Evolutionary conservation across 2,329 filamentous ascomycete species (phyloP).

Genomic region (Trematosphaeria pertusa): DNA sequence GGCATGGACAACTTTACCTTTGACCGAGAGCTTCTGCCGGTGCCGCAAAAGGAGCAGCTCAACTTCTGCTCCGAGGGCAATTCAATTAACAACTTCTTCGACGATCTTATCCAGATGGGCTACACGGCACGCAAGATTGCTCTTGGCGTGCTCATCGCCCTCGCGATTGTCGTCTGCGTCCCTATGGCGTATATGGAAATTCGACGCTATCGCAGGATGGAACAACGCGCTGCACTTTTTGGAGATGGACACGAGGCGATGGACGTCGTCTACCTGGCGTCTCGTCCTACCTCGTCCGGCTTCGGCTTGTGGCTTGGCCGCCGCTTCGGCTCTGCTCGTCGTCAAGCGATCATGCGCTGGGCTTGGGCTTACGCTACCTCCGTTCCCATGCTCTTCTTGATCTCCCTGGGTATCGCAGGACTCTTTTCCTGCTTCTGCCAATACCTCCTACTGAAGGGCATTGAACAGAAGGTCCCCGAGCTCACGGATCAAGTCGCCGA

Average conservation of each 20-base stretch:
- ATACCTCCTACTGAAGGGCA: slow-evolving; percentile 73
- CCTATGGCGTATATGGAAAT: slow-evolving; percentile 85
- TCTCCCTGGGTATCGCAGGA: slow-evolving; percentile 82
- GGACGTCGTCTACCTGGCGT: slow-evolving; percentile 88
- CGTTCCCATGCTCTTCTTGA: slow-evolving; percentile 80
- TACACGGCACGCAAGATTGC: slow-evolving; percentile 75
- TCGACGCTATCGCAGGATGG: slow-evolving; percentile 75
- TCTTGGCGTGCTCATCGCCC: slow-evolving; percentile 73
- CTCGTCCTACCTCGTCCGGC: slow-evolving; percentile 76
- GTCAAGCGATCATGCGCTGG: slow-evolving; percentile 81
- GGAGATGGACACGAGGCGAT: slow-evolving; percentile 76
- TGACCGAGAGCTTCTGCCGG: slow-evolving; percentile 77
- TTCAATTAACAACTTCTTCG: slow-evolving; percentile 83
- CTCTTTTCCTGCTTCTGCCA: slow-evolving; percentile 85
- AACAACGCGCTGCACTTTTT: slow-evolving; percentile 72
- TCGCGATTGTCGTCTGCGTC: slow-evolving; percentile 75
- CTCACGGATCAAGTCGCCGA: slow-evolving; percentile 76
- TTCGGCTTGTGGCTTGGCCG: slow-evolving; percentile 74
- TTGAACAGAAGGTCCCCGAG: slow-evolving; percentile 78
- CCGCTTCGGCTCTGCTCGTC: slow-evolving; percentile 67
- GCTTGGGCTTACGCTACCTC: slow-evolving; percentile 87
- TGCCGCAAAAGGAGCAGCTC: slow-evolving; percentile 81
- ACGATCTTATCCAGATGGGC: slow-evolving; percentile 71
- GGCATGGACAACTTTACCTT: slow-evolving; percentile 78
- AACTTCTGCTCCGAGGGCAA: slow-evolving; percentile 89